Percentiles rank a stretch among this genome's conserved stretches.
Evolutionary conservation across 2,329 filamentous ascomycete species (phyloP).

Genomic region (Sphaerulina vaccinii): DNA sequence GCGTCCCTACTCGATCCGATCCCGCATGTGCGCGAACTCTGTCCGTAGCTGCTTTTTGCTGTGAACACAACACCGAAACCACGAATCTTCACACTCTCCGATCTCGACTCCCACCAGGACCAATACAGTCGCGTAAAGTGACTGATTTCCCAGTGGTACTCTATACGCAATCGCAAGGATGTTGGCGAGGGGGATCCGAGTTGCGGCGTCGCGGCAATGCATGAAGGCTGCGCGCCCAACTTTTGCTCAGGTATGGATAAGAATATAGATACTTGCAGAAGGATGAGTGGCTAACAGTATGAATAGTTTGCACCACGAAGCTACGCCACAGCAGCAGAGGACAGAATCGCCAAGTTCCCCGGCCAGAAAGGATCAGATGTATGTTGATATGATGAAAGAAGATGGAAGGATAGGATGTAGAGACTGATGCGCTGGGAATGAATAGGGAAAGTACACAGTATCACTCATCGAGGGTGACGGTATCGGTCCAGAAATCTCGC

Average conservation of each 20-base stretch:
- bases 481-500: conserved; percentile 92
- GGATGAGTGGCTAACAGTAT: too few species aligned
- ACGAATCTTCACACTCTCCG: background rate
- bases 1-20: background rate
- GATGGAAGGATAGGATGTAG: background rate
- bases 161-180: conserved; percentile 15
- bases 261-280: background rate
- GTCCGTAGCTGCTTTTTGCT: conserved; percentile 3
- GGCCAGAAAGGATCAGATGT: conserved; percentile 86
- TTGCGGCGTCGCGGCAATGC: conserved; percentile 21
- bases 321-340: conserved; percentile 49
- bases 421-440: conserved; percentile 14
- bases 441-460: conserved; percentile 88
- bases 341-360: conserved; percentile 88
- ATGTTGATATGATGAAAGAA: conserved; percentile 41
- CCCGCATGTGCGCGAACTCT: conserved; percentile 11
- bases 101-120: background rate
- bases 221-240: conserved; percentile 21
- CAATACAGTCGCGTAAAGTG: conserved; percentile 11
- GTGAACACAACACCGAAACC: background rate
- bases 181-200: conserved; percentile 21
- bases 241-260: conserved; percentile 21
- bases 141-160: conserved; percentile 1
- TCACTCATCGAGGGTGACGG: conserved; percentile 98
- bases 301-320: conserved; percentile 23